Evolutionary conservation across 768 basidiomycete species (phyloP), one percentile per base, ranked within the genome.

Genomic region (Aureoboletus auriporus): DNA sequence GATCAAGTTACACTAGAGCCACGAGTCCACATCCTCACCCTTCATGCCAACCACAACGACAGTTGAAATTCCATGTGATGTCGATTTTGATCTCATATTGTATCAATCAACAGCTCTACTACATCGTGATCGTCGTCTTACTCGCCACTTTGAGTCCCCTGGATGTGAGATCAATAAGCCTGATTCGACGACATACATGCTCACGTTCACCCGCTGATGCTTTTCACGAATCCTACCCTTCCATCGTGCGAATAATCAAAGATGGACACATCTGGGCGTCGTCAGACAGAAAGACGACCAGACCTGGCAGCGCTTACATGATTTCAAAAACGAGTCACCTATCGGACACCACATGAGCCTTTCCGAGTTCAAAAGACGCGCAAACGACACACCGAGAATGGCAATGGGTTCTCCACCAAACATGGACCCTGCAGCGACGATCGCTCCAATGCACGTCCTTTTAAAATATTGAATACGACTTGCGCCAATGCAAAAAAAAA

Each of bases 281-380:
- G 8, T 54, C 48, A 56, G 51, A 41, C 11, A 35, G 12, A 6
- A 29, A 14, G 1, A 38, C 4, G 16, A 36, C 17, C 33, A 7
- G 8, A 33, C 17, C 11, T 4, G 26, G 17, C 26, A 36, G 26
- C 7, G 36, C 79, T 60, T 51, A 81, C 84, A 86, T 9, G 79
- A 82, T 67, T 86, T 86, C 39, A 85, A 59, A 57, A 86, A 84
- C 55, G 74, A 76, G 60, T 77, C 82, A 1, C 80, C 77, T 77
- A 11, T 5, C 20, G 14, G 17, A 8, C n/a, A 8, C 30, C 20
- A 20, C 8, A 13, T 52, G 37, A 52, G 50, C 14, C 6, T 14
- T 8, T 6, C 20, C 2, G 16, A 31, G 11, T 16, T 8, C 13
- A 12, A 20, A 13, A n/a, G 8, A 29, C 12, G 17, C 9, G 5